Conservation (phyloP, 2,329 filamentous ascomycete species). For the Orbilia javanica region DNA sequence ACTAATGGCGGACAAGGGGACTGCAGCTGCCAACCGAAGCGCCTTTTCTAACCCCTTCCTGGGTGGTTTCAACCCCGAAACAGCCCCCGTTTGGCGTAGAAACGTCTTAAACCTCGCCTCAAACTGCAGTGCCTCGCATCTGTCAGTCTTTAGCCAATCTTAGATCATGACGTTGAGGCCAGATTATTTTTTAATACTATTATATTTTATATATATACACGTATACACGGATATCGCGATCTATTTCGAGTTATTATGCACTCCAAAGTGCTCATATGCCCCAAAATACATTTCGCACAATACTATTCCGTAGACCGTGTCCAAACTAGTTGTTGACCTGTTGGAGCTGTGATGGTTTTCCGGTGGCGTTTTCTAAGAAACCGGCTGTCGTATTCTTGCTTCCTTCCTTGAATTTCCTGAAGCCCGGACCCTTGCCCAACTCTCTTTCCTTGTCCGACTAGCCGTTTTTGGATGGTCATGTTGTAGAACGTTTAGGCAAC, state of each 20-base stretch:
- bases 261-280: conserved; percentile 8
- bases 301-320: background rate
- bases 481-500: conserved; percentile 38
- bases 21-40: conserved; percentile 36
- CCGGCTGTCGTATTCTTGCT: background rate
- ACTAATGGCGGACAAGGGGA: background rate
- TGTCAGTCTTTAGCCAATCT: conserved; percentile 23
- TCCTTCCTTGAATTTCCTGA: background rate
- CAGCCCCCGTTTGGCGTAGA: conserved; percentile 30
- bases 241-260: conserved; percentile 12
- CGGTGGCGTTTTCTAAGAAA: background rate
- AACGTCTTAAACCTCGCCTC: conserved; percentile 43
- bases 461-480: conserved; percentile 34
- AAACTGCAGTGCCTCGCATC: conserved; percentile 37
- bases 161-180: conserved; percentile 21
- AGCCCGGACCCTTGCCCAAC: background rate
- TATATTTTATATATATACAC: no score
- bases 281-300: background rate
- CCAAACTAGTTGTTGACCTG: background rate
- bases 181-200: conserved; percentile 7
- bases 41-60: conserved; percentile 24
- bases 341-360: background rate
- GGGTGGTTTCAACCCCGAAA: conserved; percentile 47
- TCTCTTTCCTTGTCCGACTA: conserved; percentile 1
- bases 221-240: background rate